Conservation (phyloP, 1,284 basidiomycete species). For the Boletus sp. region DNA sequence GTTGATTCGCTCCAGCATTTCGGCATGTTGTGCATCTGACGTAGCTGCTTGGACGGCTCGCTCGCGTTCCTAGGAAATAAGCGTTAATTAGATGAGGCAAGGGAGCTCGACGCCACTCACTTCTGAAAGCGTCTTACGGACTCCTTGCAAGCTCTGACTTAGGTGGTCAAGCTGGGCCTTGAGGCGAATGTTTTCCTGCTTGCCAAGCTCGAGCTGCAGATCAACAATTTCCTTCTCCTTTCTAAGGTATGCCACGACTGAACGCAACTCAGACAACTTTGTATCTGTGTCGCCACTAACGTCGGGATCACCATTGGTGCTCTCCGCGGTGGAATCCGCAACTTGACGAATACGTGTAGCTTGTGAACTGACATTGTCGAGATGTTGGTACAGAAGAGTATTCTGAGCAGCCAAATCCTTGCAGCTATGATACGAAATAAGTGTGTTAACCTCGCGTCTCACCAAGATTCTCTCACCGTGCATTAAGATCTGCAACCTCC, state of each 20-base stretch:
- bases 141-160: slow-evolving; percentile 70
- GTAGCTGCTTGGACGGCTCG: slow-evolving; percentile 68
- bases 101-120: slow-evolving; percentile 39
- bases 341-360: slow-evolving; percentile 77
- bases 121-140: slow-evolving; percentile 65
- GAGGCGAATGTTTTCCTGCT: slow-evolving; percentile 80
- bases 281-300: slow-evolving; percentile 54
- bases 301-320: slow-evolving; percentile 48
- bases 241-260: slow-evolving; percentile 82
- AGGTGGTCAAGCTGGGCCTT: slow-evolving; percentile 80
- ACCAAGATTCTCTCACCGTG: slow-evolving; percentile 51
- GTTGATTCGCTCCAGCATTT: slow-evolving; percentile 87
- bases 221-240: slow-evolving; percentile 93
- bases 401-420: slow-evolving; percentile 83
- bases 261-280: slow-evolving; percentile 73
- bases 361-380: slow-evolving; percentile 85
- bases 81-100: slow-evolving; percentile 5
- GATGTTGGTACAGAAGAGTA: slow-evolving; percentile 77
- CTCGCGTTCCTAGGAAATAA: slow-evolving; percentile 71
- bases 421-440: slow-evolving; percentile 48
- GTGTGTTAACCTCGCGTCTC: neutral
- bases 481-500: slow-evolving; percentile 72
- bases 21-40: slow-evolving; percentile 81
- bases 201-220: slow-evolving; percentile 82
- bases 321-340: slow-evolving; percentile 52